These are phyloP conservation scores for Herpetomonas tarakana DNA, from an alignment of 208 protist species.

Conservation along the genomic window DNA sequence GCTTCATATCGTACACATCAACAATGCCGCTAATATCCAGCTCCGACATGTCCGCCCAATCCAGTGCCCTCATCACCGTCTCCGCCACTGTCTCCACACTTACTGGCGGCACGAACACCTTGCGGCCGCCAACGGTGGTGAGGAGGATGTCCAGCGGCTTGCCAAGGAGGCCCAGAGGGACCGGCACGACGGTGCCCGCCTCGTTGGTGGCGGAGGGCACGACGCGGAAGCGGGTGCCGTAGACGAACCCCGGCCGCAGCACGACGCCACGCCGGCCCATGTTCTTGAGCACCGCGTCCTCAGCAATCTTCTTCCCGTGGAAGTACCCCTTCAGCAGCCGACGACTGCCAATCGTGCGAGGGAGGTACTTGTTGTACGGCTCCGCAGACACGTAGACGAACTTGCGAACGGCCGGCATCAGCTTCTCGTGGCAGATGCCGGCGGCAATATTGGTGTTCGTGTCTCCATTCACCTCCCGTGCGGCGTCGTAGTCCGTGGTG, in stretches of 20 bases:
- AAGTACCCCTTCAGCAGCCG: slow-evolving; percentile 80
- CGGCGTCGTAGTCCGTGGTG: slow-evolving; percentile 61
- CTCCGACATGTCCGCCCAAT: slow-evolving; percentile 22
- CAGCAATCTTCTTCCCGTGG: slow-evolving; percentile 70
- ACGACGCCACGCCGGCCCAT: slow-evolving; percentile 44
- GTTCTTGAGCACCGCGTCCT: slow-evolving; percentile 68
- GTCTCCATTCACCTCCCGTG: slow-evolving; percentile 66
- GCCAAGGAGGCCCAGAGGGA: slow-evolving; percentile 69
- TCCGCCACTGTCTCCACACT: slow-evolving; percentile 65
- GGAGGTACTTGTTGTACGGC: slow-evolving; percentile 40
- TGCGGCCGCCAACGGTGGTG: slow-evolving; percentile 37
- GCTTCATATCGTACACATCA: slow-evolving; percentile 67
- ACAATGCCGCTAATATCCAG: slow-evolving; percentile 34
- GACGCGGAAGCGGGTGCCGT: slow-evolving; percentile 63
- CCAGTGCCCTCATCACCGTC: slow-evolving; percentile 59
- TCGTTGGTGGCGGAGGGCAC: slow-evolving; percentile 13
- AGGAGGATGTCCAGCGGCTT: slow-evolving; percentile 54
- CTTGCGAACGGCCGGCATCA: slow-evolving; percentile 30
- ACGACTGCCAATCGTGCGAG: slow-evolving; percentile 27
- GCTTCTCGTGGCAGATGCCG: slow-evolving; percentile 51
- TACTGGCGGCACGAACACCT: slow-evolving; percentile 60
- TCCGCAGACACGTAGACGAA: slow-evolving; percentile 80
- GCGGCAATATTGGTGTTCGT: slow-evolving; percentile 79
- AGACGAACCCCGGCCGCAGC: slow-evolving; percentile 75
- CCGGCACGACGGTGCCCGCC: slow-evolving; percentile 31